Percentiles rank a stretch among this genome's conserved stretches.
These are phyloP conservation scores for Papiliotrema flavescens DNA, from an alignment of 1,284 basidiomycete genomes.

Conservation along the genomic window DNA sequence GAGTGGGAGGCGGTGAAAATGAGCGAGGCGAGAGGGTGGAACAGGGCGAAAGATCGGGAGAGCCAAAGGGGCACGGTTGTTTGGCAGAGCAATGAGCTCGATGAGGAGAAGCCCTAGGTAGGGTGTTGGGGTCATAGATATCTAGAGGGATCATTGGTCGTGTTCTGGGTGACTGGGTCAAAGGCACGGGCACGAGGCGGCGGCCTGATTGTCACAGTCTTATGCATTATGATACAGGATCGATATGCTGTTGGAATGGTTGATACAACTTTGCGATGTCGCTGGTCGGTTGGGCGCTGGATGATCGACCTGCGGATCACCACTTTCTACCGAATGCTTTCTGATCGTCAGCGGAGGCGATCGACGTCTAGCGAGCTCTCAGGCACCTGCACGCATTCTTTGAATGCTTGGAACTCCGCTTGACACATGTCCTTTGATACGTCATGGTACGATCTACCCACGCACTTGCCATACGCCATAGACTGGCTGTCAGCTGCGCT, in stretches of 20 bases:
- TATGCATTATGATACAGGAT: background rate
- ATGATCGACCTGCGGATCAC: slow-evolving; percentile 26
- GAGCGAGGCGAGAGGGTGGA: slow-evolving; percentile 37
- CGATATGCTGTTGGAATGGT: background rate
- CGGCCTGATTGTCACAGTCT: background rate
- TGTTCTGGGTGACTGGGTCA: background rate
- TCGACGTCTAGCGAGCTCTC: background rate
- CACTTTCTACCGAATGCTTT: slow-evolving; percentile 43
- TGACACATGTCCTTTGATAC: slow-evolving; percentile 50
- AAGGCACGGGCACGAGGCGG: background rate
- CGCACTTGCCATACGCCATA: slow-evolving; percentile 49
- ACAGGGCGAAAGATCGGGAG: background rate
- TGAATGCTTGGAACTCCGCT: slow-evolving; percentile 50
- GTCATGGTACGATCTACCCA: slow-evolving; percentile 48
- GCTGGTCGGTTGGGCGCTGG: background rate
- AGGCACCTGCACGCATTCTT: slow-evolving; percentile 49
- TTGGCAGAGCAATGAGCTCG: background rate
- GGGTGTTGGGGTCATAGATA: background rate
- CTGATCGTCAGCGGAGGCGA: slow-evolving; percentile 13
- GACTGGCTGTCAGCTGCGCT: slow-evolving; percentile 30
- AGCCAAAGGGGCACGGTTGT: background rate
- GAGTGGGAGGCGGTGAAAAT: slow-evolving; percentile 87
- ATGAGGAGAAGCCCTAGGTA: slow-evolving; percentile 2
- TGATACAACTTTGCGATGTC: background rate
- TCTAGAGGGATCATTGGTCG: no score